Conservation (phyloP, 305 asterid genomes). For the Fraxinus angustifolia region DNA sequence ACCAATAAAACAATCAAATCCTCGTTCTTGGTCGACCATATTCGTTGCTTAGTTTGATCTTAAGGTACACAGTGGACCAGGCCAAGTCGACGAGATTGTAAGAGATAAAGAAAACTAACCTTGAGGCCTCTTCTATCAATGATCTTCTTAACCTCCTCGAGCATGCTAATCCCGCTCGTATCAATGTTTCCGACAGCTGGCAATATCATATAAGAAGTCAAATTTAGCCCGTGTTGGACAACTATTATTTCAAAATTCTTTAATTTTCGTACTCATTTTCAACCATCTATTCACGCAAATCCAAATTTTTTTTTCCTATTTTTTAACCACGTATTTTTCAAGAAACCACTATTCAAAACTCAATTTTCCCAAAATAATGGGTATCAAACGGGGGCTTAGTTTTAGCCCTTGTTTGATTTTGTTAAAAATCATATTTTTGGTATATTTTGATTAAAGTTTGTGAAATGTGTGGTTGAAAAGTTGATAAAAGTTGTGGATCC, state of each 20-base stretch:
- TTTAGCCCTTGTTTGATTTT: background rate
- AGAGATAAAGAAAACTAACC: slow-evolving; percentile 30
- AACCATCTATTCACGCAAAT: no score
- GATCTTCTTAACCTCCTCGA: slow-evolving; percentile 71
- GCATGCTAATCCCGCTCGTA: slow-evolving; percentile 91
- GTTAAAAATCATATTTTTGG: background rate
- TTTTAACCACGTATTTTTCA: no score
- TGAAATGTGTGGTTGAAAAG: no score
- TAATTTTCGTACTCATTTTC: no score
- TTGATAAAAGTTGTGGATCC: no score
- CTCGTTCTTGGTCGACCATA: background rate
- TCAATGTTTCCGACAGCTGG: slow-evolving; percentile 91
- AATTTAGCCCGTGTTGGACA: background rate
- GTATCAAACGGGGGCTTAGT: no score
- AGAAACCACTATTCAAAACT: no score
- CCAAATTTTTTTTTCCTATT: no score
- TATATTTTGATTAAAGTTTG: no score
- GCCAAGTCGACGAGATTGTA: background rate
- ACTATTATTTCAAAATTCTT: no score
- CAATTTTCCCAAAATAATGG: no score
- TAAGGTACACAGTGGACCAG: background rate
- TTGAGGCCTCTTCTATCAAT: slow-evolving; percentile 68
- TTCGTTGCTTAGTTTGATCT: background rate
- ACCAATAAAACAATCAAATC: background rate
- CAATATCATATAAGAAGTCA: slow-evolving; percentile 1